Evolutionary conservation across 1,284 basidiomycete species (phyloP).

Genomic region (Apiotrichum porosum): DNA sequence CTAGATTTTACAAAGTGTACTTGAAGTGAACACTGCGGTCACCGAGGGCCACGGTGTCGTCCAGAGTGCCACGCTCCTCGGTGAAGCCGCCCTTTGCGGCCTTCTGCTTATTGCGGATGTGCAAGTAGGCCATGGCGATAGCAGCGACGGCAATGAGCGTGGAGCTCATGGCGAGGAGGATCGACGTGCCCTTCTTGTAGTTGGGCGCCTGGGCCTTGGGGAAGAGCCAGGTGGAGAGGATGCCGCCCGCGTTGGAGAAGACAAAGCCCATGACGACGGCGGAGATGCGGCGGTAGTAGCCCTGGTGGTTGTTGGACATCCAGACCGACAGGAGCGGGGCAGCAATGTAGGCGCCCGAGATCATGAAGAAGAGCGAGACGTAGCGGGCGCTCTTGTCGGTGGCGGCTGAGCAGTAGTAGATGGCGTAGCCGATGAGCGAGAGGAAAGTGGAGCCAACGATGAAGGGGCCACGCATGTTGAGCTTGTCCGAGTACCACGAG

Average conservation of each 20-base stretch:
- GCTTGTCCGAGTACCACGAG: conserved; percentile 56
- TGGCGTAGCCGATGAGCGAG: conserved; percentile 36
- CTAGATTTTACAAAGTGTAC: conserved; percentile 2
- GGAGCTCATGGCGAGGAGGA: conserved; percentile 15
- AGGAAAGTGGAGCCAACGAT: conserved; percentile 28
- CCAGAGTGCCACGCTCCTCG: too few relatives aligned
- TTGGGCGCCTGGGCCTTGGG: conserved; percentile 50
- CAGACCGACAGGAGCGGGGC: conserved; percentile 34
- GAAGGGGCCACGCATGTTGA: conserved; percentile 52
- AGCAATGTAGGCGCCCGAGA: conserved; percentile 38
- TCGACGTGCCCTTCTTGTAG: conserved; percentile 48
- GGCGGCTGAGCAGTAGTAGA: conserved; percentile 26
- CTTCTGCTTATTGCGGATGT: conserved; percentile 8
- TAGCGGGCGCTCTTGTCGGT: conserved; percentile 32
- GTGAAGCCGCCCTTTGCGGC: neutral
- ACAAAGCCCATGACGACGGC: conserved; percentile 57
- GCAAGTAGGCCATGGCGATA: conserved; percentile 17
- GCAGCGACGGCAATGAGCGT: conserved; percentile 12
- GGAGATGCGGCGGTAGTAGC: conserved; percentile 56
- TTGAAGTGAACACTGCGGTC: conserved; percentile 8
- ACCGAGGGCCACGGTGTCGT: conserved; percentile 1
- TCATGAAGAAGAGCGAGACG: conserved; percentile 40
- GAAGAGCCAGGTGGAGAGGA: conserved; percentile 57
- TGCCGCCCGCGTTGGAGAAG: conserved; percentile 57
- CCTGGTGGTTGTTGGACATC: conserved; percentile 57